These are phyloP conservation scores for Termitomyces sp. DNA, from an alignment of 768 basidiomycete genomes.

Conservation along the genomic window DNA sequence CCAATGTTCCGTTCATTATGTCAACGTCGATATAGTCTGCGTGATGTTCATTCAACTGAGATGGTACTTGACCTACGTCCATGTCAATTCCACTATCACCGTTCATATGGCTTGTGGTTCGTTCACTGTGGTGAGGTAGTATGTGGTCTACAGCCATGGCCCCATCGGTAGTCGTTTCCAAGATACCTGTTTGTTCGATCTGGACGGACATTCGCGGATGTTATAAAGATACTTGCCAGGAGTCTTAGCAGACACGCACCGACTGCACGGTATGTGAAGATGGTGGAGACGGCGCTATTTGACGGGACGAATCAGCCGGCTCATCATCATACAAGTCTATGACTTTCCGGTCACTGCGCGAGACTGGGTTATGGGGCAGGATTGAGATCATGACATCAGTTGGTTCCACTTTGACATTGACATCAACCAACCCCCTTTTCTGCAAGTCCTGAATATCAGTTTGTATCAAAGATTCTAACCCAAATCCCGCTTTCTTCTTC, in stretches of 20 bases:
- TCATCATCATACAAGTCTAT: conserved; percentile 4
- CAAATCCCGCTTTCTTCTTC: conserved; percentile 10
- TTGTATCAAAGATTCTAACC: conserved; percentile 9
- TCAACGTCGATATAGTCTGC: neutral
- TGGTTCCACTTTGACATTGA: conserved; percentile 3
- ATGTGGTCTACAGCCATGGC: neutral
- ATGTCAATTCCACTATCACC: neutral
- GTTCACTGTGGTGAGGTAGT: neutral
- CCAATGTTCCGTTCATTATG: neutral
- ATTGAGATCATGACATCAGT: neutral
- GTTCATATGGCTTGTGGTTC: neutral
- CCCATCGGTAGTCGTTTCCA: neutral
- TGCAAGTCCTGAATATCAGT: conserved; percentile 14
- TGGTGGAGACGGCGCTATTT: neutral
- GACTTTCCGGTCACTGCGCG: neutral
- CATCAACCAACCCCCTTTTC: conserved; percentile 3
- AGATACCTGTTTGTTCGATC: neutral
- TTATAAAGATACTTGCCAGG: neutral
- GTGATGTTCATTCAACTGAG: neutral
- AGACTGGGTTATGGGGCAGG: neutral
- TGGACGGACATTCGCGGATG: neutral
- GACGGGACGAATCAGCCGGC: neutral
- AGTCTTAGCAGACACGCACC: neutral
- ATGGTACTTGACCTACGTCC: neutral
- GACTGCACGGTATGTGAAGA: neutral